Evolutionary conservation across 768 basidiomycete species (phyloP).

Genomic region (Gymnopilus dilepis): DNA sequence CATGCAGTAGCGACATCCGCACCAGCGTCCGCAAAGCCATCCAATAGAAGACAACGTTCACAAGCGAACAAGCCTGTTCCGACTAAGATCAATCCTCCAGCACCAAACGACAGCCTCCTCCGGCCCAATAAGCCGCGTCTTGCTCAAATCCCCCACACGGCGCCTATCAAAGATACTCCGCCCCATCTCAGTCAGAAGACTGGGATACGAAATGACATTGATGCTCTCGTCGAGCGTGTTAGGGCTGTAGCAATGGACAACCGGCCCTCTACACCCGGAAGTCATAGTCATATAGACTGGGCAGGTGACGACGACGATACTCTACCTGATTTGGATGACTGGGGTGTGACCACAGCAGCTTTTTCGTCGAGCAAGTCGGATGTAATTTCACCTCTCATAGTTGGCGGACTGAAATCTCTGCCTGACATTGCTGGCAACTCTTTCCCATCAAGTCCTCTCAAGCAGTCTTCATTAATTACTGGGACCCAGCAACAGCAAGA

Average conservation of each 20-base stretch:
- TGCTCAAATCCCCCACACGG: constrained; percentile 40
- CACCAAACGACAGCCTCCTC: constrained; percentile 38
- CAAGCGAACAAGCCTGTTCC: constrained; percentile 39
- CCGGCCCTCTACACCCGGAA: constrained; percentile 72
- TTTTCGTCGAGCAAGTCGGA: constrained; percentile 36
- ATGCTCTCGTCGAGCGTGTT: constrained; percentile 80
- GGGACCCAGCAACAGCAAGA: background rate
- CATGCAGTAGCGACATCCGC: constrained; percentile 27
- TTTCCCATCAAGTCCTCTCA: constrained; percentile 21
- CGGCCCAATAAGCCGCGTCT: constrained; percentile 38
- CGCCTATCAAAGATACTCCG: constrained; percentile 59
- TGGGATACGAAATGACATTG: constrained; percentile 67
- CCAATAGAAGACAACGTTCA: constrained; percentile 57
- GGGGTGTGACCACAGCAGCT: constrained; percentile 66
- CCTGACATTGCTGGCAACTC: constrained; percentile 45
- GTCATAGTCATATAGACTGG: constrained; percentile 89
- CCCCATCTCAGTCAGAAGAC: constrained; percentile 54
- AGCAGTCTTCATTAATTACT: constrained; percentile 1
- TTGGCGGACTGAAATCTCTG: constrained; percentile 64
- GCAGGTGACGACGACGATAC: constrained; percentile 86
- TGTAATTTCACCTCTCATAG: constrained; percentile 71
- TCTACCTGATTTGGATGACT: constrained; percentile 84
- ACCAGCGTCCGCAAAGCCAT: constrained; percentile 42
- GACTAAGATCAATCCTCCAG: constrained; percentile 39
- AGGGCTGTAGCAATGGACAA: constrained; percentile 75